Percentiles rank a stretch among this genome's conserved stretches.
These are phyloP conservation scores for Eucalyptus urophylla DNA, from an alignment of 345 rosid genomes.

Conservation along the genomic window DNA sequence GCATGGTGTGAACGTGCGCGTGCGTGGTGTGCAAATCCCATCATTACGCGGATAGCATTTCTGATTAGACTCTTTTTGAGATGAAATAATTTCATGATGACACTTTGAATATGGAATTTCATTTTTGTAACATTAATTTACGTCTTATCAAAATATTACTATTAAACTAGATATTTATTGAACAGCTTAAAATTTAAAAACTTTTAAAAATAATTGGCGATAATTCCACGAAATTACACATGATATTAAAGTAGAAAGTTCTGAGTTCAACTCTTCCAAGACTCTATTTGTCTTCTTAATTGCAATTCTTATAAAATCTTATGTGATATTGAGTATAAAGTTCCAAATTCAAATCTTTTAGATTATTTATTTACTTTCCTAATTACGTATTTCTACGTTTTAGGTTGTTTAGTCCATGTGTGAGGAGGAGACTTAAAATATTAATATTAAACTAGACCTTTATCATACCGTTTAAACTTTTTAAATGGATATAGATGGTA, in stretches of 20 bases:
- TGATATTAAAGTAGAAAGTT: fast-evolving
- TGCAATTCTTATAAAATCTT: too few species aligned
- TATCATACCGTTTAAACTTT: not conserved
- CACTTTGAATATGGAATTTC: not conserved
- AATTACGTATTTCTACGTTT: not conserved
- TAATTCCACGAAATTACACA: fast-evolving
- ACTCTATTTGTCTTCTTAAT: not conserved
- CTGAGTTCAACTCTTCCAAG: not conserved
- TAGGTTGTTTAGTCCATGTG: too few species aligned
- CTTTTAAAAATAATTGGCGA: fast-evolving
- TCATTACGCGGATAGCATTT: not conserved
- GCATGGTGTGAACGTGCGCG: not conserved
- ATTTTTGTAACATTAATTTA: not conserved
- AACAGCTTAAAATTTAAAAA: not conserved
- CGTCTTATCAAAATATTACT: not conserved
- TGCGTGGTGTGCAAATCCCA: not conserved
- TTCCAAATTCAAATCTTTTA: not conserved
- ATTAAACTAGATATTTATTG: not conserved
- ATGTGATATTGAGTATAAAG: too few species aligned
- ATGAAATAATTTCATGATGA: not conserved
- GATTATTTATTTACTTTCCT: not conserved
- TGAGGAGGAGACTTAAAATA: not conserved
- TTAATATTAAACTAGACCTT: not conserved
- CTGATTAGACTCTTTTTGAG: not conserved
- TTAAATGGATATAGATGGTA: not conserved